Base-by-base conservation (phyloP, 2,329 filamentous ascomycete genomes). In the Hypoxylon sp. region DNA sequence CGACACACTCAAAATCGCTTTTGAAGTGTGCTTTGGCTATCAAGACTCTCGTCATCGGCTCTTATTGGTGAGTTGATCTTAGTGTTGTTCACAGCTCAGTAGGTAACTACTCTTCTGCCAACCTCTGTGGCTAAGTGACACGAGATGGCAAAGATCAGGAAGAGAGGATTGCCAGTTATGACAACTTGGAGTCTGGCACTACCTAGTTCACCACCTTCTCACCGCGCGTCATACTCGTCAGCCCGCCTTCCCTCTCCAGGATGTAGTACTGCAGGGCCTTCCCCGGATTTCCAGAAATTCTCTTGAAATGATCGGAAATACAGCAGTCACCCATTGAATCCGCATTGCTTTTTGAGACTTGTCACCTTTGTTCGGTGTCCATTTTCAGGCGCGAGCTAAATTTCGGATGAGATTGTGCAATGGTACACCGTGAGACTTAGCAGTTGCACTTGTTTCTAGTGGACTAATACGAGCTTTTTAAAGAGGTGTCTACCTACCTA, bases 211-310 rank as follows among this genome's bases (percentile, higher is more conserved):
- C 36, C 59, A 55, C 8, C 40, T n/a, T 52, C 49, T 60, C 14
- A 53, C 22, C 46, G 30, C 20, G 36, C 36, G 50, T 56, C 30
- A 33, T 32, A 28, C 40, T 22, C 24, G 22, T 46, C 46, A 60
- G 55, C 52, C 53, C 44, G 26, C 20, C 20, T 24, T 54, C 18
- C 30, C 26, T 32, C 30, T 26, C 9, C 52, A 61, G 48, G 28
- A 28, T 30, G 44, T 46, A 55, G 53, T 49, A 55, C 50, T 58
- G 52, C 54, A 53, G 44, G 26, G n/a, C 8, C 12, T 62, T 62
- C 64, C 61, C 64, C 61, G 44, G 67, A 67, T 69, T 63, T 53
- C 32, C 46, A 36, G 30, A 51, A 54, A 36, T 22, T 40, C 62
- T 18, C 62, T 62, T 62, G 55, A 65, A 68, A 36, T 16, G 36